A percentile compares a stretch with the other conserved stretches of the same genome.
Conservation (phyloP, 768 basidiomycete genomes). For the Lentinula sp. region DNA sequence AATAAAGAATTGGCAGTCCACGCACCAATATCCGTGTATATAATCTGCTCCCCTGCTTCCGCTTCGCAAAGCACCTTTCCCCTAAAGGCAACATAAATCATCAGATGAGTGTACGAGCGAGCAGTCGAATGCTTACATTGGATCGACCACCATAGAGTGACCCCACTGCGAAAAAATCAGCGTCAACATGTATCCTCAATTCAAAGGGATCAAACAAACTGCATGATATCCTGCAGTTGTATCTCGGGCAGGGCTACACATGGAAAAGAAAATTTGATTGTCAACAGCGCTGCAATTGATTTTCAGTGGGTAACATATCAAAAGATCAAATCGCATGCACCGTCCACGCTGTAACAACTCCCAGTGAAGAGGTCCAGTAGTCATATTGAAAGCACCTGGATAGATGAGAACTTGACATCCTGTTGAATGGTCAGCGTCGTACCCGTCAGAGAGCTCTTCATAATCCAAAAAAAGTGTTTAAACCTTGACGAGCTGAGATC, state of each 20-base stretch:
- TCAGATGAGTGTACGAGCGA: background rate
- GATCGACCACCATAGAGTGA: slow-evolving; percentile 87
- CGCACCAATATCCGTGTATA: slow-evolving; percentile 80
- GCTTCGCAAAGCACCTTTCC: slow-evolving; percentile 72
- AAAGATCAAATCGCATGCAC: slow-evolving; percentile 31
- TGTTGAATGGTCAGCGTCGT: slow-evolving; percentile 17
- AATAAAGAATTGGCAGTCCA: background rate
- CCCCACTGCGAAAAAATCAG: slow-evolving; percentile 55
- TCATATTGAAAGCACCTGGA: slow-evolving; percentile 92
- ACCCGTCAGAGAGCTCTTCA: background rate
- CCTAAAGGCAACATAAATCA: slow-evolving; percentile 30
- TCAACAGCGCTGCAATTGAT: slow-evolving; percentile 72
- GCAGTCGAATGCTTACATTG: slow-evolving; percentile 49
- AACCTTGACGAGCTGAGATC: slow-evolving; percentile 83
- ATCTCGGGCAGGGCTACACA: slow-evolving; percentile 94
- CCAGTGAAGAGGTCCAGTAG: slow-evolving; percentile 96
- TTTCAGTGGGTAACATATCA: background rate
- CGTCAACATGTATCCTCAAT: background rate
- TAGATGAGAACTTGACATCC: slow-evolving; percentile 88
- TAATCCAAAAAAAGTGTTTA: slow-evolving; percentile 8
- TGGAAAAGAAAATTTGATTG: slow-evolving; percentile 93
- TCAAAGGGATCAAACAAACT: slow-evolving; percentile 28
- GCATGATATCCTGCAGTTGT: slow-evolving; percentile 82
- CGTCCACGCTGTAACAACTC: slow-evolving; percentile 82
- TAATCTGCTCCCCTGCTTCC: slow-evolving; percentile 69